Percentiles rank a stretch among this genome's conserved stretches.
Evolutionary conservation across 768 basidiomycete species (phyloP).

Genomic region (Pleurotus sapidus): DNA sequence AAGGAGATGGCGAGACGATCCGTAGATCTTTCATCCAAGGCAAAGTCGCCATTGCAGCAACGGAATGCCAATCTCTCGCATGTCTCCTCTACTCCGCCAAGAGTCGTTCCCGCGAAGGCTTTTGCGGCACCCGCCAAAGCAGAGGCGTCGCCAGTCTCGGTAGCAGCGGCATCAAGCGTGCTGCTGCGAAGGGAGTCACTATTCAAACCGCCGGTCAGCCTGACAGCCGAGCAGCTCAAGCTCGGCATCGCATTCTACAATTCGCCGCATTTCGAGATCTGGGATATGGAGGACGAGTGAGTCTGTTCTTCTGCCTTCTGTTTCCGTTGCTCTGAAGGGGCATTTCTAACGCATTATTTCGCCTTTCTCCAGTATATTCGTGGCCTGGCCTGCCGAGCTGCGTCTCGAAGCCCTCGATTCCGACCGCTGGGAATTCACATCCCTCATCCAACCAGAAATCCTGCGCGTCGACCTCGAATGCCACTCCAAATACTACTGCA

Average conservation of each 20-base stretch:
- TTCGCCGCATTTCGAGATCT: slow-evolving; percentile 29
- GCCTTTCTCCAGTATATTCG: background rate
- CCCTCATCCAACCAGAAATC: background rate
- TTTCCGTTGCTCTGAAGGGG: no score
- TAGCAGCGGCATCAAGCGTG: no score
- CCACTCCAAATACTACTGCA: slow-evolving; percentile 2
- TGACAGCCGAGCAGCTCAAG: slow-evolving; percentile 12
- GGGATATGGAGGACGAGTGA: slow-evolving; percentile 32
- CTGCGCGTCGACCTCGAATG: background rate
- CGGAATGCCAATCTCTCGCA: background rate
- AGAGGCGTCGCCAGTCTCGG: background rate
- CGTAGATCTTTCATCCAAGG: background rate
- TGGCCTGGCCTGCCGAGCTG: slow-evolving; percentile 5
- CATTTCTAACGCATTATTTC: no score
- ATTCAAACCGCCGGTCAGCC: background rate
- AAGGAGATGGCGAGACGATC: background rate
- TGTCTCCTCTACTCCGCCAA: background rate
- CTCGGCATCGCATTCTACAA: slow-evolving; percentile 25
- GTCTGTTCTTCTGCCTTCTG: slow-evolving; percentile 9
- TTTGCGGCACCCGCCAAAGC: background rate
- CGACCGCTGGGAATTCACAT: background rate
- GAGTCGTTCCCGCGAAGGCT: background rate
- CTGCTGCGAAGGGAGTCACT: background rate
- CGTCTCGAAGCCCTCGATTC: background rate
- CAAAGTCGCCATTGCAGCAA: background rate